Evolutionary conservation across 305 asterid species (phyloP).

Genomic region (Fraxinus sp.): DNA sequence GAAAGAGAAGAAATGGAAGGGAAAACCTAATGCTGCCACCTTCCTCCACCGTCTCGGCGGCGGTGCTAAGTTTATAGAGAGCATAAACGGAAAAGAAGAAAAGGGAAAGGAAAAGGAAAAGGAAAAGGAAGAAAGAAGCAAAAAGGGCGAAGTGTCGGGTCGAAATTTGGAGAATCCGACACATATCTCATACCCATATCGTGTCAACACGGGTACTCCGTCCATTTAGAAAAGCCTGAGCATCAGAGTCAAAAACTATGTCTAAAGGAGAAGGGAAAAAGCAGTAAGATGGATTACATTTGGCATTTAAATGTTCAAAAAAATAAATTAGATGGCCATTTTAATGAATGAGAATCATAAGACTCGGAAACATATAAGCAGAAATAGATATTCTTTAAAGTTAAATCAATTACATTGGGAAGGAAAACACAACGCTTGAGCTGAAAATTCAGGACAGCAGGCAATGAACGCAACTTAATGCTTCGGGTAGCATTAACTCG

Average conservation of each 20-base stretch:
- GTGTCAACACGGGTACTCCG: not conserved
- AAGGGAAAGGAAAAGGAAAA: not conserved
- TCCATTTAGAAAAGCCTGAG: not conserved
- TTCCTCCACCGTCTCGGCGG: not conserved
- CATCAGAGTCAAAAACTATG: not conserved
- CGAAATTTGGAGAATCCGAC: not conserved
- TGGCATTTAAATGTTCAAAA: conserved; percentile 5
- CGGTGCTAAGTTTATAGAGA: not conserved
- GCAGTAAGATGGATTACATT: not conserved
- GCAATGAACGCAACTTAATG: conserved; percentile 90
- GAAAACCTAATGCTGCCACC: not conserved
- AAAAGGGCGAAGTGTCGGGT: not conserved
- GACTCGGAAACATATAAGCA: conserved; percentile 1
- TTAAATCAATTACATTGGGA: conserved; percentile 66
- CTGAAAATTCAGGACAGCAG: conserved; percentile 88
- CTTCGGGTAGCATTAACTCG: conserved; percentile 96
- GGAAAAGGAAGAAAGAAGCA: not conserved
- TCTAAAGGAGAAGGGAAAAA: not conserved
- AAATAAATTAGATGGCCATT: not conserved
- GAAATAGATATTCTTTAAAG: conserved; percentile 18
- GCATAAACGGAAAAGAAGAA: not conserved
- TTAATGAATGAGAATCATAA: conserved; percentile 11
- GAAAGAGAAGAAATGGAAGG: not conserved
- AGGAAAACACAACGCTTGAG: conserved; percentile 98
- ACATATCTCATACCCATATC: not conserved